Conservation (phyloP, 2,329 filamentous ascomycete genomes). For the Aspergillus pseudoviridinutans region DNA sequence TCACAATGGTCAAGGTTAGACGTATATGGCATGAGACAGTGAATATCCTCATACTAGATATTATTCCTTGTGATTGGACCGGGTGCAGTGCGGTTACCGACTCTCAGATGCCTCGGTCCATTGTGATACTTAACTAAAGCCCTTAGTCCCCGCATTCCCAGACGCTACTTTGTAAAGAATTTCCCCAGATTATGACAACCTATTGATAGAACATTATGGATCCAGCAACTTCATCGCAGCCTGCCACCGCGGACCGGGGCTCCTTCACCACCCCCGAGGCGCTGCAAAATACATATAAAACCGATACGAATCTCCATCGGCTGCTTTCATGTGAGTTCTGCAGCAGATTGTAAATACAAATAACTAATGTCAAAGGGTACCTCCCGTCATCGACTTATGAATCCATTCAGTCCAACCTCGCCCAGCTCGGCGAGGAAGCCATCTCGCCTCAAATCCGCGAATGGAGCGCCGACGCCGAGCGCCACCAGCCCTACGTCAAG, state of each 20-base stretch:
- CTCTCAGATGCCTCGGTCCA: background rate
- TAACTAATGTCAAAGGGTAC: conserved; percentile 12
- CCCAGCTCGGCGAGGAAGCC: conserved; percentile 27
- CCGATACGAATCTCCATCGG: conserved; percentile 52
- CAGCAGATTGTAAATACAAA: background rate
- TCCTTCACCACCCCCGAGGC: conserved; percentile 55
- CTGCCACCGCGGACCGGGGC: conserved; percentile 41
- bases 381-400: conserved; percentile 53
- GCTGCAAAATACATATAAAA: conserved; percentile 54
- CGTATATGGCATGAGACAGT: too few relatives aligned
- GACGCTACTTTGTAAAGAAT: background rate
- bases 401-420: conserved; percentile 40
- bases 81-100: background rate
- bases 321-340: conserved; percentile 47
- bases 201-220: background rate
- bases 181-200: background rate
- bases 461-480: conserved; percentile 57
- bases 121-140: background rate
- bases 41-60: too few relatives aligned
- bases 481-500: conserved; percentile 58
- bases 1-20: too few relatives aligned
- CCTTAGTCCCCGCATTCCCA: background rate
- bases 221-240: background rate
- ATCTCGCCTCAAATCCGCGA: conserved; percentile 26
- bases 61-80: background rate